A percentile compares a stretch with the other conserved stretches of the same genome.
Conservation (phyloP, 331 rosid species). For the Malus hybrid region DNA sequence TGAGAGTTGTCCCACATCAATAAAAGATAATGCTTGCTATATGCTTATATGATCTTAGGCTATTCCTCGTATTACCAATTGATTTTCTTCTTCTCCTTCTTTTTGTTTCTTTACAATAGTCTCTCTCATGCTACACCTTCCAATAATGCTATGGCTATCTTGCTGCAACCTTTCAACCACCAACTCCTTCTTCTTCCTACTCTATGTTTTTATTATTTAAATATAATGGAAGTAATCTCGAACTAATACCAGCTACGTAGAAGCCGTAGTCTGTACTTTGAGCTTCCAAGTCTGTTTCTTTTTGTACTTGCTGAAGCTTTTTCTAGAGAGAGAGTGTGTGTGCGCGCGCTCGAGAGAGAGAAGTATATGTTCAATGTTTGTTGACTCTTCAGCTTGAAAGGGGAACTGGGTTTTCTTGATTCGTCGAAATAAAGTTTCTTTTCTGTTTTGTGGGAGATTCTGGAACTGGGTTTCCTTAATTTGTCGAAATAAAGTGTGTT, state of each 20-base stretch:
- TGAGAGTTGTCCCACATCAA: too few relatives aligned
- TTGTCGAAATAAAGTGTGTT: too few relatives aligned
- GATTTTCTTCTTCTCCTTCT: not conserved
- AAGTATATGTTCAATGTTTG: conserved; percentile 4
- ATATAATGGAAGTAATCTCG: too few relatives aligned
- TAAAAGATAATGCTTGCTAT: too few relatives aligned
- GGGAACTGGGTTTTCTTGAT: conserved; percentile 31
- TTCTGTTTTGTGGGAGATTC: conserved; percentile 21
- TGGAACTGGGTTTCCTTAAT: conserved; percentile 22
- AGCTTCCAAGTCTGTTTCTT: conserved; percentile 10
- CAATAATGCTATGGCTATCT: not conserved
- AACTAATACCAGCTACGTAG: too few relatives aligned
- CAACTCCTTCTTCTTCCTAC: too few relatives aligned
- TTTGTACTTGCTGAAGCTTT: not conserved
- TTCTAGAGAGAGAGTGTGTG: too few relatives aligned
- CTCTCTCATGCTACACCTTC: not conserved
- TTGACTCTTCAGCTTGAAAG: not conserved
- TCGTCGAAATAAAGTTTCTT: conserved; percentile 34
- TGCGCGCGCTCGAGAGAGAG: not conserved
- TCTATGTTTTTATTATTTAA: too few relatives aligned
- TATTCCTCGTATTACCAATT: too few relatives aligned
- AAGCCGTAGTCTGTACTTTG: not conserved
- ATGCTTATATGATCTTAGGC: too few relatives aligned
- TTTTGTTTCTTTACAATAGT: not conserved
- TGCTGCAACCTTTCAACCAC: too few relatives aligned